Base-by-base conservation (phyloP, 2,329 filamentous ascomycete genomes). In the Sclerotinia trifoliorum region DNA sequence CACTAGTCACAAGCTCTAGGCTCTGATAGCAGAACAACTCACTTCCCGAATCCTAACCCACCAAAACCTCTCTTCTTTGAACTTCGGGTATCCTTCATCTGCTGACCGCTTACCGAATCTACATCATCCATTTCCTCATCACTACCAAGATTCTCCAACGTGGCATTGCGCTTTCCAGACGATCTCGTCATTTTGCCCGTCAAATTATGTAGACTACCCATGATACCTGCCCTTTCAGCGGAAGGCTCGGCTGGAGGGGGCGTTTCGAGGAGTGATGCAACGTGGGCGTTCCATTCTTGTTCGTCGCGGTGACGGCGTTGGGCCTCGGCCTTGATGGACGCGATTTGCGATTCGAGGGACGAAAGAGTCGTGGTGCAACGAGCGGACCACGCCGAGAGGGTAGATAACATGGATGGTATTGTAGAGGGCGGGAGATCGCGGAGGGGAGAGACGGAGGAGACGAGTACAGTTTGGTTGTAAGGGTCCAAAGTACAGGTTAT, bases 401-500 rank as follows among this genome's bases (percentile, higher is more conserved):
- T 86, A 3, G 80, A 78, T 39, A 93, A 84, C 81, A 97, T 89
- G 1, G 81, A 79, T 0, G 88, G 86, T 17, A 97, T 84, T 67
- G 89, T 87, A 68, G 87, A 87, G 0, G 93, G 93, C 1, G 87
- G 85, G 1, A 97, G 86, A 78, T 99, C 95, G 26, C 95, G 93
- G 1, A 97, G 86, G 0, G 95, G 91, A 0, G 94, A 88, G 44
- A 97, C 88, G 70, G 91, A 90, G 63, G 89, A 90, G 66, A 98
- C 88, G 76, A 90, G 86, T 29, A 98, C 90, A 70, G 86, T 84
- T 46, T 90, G 87, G 67, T 89, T 85, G 68, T 87, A 86, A 5
- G 94, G 92, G 77, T 97, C 92, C 67, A 99, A 89, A 52, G 92
- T 94, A 8, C 90, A 94, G 51, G 86, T 85, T 61, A 99, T 81